Evolutionary conservation across 306 rosid species (phyloP).

Genomic region (Lathyrus sativus): DNA sequence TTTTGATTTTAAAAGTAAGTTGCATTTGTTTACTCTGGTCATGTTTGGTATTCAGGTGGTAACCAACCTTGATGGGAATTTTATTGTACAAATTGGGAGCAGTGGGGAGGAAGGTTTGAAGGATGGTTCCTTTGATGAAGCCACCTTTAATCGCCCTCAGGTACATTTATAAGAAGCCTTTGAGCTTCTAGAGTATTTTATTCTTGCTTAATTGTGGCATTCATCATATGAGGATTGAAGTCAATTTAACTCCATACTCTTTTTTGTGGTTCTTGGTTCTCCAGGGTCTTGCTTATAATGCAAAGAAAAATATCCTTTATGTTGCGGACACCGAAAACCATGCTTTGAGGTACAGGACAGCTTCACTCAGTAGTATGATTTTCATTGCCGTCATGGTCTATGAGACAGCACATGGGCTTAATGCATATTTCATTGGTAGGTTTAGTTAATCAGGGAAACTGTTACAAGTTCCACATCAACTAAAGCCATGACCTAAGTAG

Average conservation of each 20-base stretch:
- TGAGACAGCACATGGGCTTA: conserved; percentile 26
- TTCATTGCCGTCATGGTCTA: conserved; percentile 15
- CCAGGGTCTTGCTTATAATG: conserved; percentile 93
- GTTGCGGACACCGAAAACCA: conserved; percentile 97
- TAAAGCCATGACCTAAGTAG: conserved; percentile 2
- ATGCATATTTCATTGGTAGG: conserved; percentile 26
- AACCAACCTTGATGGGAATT: conserved; percentile 79
- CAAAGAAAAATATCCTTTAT: conserved; percentile 81
- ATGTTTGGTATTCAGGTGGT: conserved; percentile 72
- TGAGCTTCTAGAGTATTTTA: conserved; percentile 29
- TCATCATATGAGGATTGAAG: conserved; percentile 24
- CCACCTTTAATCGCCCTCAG: conserved; percentile 93
- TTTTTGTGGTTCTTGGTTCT: conserved; percentile 36
- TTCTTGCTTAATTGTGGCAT: conserved; percentile 33
- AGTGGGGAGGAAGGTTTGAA: conserved; percentile 86
- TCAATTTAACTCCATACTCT: conserved; percentile 20
- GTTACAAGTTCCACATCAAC: neutral
- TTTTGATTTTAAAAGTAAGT: conserved; percentile 14
- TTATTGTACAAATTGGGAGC: conserved; percentile 85
- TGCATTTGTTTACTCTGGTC: conserved; percentile 32
- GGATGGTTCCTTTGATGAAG: conserved; percentile 88
- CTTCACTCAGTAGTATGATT: conserved; percentile 28
- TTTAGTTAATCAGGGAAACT: conserved; percentile 13
- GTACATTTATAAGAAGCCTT: conserved; percentile 40
- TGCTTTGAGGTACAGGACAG: conserved; percentile 76